Evolutionary conservation across 78 protist species (phyloP), one percentile per base, ranked within the genome.

Genomic region (Cavenderia fasciculata): DNA sequence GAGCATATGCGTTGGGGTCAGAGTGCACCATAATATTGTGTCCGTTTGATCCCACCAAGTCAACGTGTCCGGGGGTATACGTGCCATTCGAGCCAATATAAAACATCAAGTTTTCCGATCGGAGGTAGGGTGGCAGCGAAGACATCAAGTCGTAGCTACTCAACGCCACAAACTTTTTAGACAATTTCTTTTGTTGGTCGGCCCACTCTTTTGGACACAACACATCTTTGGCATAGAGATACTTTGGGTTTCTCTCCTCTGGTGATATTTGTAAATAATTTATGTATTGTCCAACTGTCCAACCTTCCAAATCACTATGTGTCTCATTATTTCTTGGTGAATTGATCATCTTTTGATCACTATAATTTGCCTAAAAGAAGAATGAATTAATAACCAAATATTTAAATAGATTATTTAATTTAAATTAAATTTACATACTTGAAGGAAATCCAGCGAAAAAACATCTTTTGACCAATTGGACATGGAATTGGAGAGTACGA

Each of bases 51-150:
- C 93, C 93, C 16, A 51, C 73, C 8, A 71, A 34, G 36, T 87
- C 93, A n/a, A 75, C 27, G 56, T 87, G 93, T 5, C 93, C 93
- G 0, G 86, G 70, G 33, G 93, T 87, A 46, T 77, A 87, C 52
- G 93, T 87, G 44, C 93, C 93, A 46, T 74, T 70, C 11, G 69
- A n/a, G 12, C 93, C 93, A 47, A 87, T 73, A 57, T 87, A 87
- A 27, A 49, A 5, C 59, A 62, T n/a, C 46, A 65, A 21, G 31
- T 25, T 74, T 25, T 87, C 93, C 2, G 93, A 59, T 65, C 38
- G 57, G 7, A 87, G 33, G 21, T 59, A 68, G 16, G 19, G 36
- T 8, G 93, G 93, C 25, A 87, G 74, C 61, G 62, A 62, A 21
- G 78, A 25, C 40, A 87, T 46, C 34, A 87, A 47, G 36, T 87